Evolutionary conservation across 352 stramenopile genomes (phyloP).

Genomic region (Phytophthora megakarya): DNA sequence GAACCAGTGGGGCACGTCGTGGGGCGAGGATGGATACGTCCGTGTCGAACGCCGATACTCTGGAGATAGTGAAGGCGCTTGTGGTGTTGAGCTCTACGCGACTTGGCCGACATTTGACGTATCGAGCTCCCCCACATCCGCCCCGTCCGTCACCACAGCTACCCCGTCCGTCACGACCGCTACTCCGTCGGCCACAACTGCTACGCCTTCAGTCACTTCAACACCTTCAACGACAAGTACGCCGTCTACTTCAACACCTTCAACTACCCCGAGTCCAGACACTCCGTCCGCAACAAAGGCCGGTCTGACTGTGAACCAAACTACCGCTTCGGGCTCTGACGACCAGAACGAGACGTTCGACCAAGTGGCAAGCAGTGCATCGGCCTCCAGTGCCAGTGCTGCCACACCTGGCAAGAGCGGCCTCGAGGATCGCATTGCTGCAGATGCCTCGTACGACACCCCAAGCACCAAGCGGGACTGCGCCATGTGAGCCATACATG

Average conservation of each 20-base stretch:
- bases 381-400: constrained; percentile 3
- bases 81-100: constrained; percentile 59
- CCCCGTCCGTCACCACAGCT: constrained; percentile 6
- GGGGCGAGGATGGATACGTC: constrained; percentile 74
- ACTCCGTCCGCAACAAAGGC: constrained; percentile 20
- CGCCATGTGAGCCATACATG: constrained; percentile 18
- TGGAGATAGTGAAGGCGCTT: constrained; percentile 53
- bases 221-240: constrained; percentile 5
- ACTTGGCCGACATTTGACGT: constrained; percentile 59
- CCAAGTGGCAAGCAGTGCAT: constrained; percentile 1
- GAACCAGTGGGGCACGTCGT: constrained; percentile 75
- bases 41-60: constrained; percentile 61
- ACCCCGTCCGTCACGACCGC: constrained; percentile 16
- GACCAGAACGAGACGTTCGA: constrained; percentile 14
- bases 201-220: constrained; percentile 16
- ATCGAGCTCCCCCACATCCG: constrained; percentile 9
- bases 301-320: constrained; percentile 2
- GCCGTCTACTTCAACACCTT: constrained; percentile 15
- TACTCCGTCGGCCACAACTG: constrained; percentile 10
- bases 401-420: background rate
- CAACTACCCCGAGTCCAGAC: constrained; percentile 1
- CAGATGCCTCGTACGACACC: constrained; percentile 12
- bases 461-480: constrained; percentile 19
- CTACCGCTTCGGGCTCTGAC: constrained; percentile 10
- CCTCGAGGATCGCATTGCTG: constrained; percentile 7